Evolutionary conservation across 2,329 filamentous ascomycete species (phyloP).

Genomic region (Xylaria polymorpha): DNA sequence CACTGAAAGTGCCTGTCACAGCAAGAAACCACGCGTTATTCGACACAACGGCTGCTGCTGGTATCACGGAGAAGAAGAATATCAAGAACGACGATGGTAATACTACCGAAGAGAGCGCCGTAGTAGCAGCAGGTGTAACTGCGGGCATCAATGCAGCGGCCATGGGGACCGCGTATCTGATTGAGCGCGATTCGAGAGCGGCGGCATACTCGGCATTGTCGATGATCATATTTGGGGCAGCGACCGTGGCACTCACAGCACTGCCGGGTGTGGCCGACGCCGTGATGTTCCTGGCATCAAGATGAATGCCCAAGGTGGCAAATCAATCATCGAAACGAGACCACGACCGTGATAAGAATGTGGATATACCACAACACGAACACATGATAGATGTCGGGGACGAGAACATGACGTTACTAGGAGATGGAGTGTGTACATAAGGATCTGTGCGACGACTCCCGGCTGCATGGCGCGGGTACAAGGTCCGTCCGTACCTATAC

Average conservation of each 20-base stretch:
- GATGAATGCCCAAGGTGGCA: conserved; percentile 33
- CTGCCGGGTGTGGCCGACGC: conserved; percentile 58
- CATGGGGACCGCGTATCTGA: conserved; percentile 69
- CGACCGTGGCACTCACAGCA: conserved; percentile 66
- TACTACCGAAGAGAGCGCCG: conserved; percentile 45
- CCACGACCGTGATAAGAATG: not conserved
- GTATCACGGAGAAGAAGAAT: conserved; percentile 25
- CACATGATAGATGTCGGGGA: not conserved
- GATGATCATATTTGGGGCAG: conserved; percentile 68
- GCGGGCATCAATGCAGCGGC: conserved; percentile 70
- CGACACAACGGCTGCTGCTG: not conserved
- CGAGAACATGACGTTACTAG: not conserved
- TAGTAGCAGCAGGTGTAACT: conserved; percentile 62
- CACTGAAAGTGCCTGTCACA: conserved; percentile 9
- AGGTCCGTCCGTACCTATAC: not conserved
- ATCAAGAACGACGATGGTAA: not conserved
- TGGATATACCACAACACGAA: not conserved
- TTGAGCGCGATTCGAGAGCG: conserved; percentile 63
- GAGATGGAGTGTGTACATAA: conserved; percentile 17
- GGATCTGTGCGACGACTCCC: conserved; percentile 3
- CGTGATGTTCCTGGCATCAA: conserved; percentile 52
- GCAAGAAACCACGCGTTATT: not conserved
- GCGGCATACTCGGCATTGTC: conserved; percentile 67
- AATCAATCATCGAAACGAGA: conserved; percentile 15
- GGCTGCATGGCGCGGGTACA: conserved; percentile 1